Conservation (phyloP, 1,284 basidiomycete genomes). For the Trametes pubescens region DNA sequence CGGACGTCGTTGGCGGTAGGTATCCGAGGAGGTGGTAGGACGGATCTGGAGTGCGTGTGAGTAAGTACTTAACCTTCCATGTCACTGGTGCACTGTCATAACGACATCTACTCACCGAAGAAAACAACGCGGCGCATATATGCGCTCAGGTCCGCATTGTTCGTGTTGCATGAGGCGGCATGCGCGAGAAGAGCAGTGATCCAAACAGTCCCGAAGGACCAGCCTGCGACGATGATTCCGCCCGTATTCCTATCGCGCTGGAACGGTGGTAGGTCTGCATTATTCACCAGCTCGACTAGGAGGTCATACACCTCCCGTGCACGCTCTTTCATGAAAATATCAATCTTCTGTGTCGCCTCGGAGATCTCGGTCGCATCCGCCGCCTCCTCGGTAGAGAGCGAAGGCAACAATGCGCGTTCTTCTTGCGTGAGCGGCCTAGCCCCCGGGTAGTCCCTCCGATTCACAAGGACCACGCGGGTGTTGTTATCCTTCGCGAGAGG, state of each 20-base stretch:
- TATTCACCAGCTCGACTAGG: constrained; percentile 36
- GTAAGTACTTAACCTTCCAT: not conserved
- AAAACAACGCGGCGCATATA: constrained; percentile 15
- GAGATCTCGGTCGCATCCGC: constrained; percentile 15
- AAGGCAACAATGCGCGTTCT: constrained; percentile 28
- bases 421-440: constrained; percentile 20
- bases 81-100: not conserved
- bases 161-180: not conserved
- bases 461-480: constrained; percentile 15
- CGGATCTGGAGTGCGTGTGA: constrained; percentile 1
- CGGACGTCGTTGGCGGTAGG: not conserved
- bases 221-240: constrained; percentile 19
- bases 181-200: constrained; percentile 20
- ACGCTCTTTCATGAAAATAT: constrained; percentile 25
- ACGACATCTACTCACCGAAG: constrained; percentile 5
- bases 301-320: constrained; percentile 34
- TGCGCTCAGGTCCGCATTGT: not conserved
- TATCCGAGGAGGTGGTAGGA: constrained; percentile 12
- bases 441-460: constrained; percentile 22
- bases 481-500: constrained; percentile 12
- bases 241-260: constrained; percentile 3
- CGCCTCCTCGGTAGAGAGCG: constrained; percentile 16
- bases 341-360: not conserved
- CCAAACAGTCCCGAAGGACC: constrained; percentile 19
- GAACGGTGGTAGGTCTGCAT: constrained; percentile 28